Evolutionary conservation across 805 yeast species (phyloP).

Genomic region (Saccharomyces paradoxus): DNA sequence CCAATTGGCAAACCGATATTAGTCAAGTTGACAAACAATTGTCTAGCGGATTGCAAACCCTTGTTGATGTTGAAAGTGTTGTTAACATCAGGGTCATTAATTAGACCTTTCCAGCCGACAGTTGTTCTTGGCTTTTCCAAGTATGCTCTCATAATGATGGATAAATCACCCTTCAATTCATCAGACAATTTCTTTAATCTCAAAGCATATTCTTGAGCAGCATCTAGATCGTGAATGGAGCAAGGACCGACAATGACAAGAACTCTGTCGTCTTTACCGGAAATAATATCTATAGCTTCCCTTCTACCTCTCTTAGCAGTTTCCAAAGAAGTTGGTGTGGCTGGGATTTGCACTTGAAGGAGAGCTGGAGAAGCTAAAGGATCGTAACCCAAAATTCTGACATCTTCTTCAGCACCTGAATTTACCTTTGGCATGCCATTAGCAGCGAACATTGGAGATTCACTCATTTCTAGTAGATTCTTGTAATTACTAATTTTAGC

Average conservation of each 20-base stretch:
- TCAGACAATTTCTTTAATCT: slow-evolving; percentile 59
- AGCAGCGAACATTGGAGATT: slow-evolving; percentile 30
- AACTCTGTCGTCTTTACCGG: slow-evolving; percentile 72
- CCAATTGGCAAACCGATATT: slow-evolving; percentile 82
- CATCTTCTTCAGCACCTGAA: slow-evolving; percentile 61
- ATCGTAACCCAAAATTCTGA: slow-evolving; percentile 80
- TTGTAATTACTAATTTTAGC: not conserved
- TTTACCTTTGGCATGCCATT: slow-evolving; percentile 36
- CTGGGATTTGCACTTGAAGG: slow-evolving; percentile 76
- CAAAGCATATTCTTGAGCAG: slow-evolving; percentile 81
- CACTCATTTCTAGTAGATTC: slow-evolving; percentile 6
- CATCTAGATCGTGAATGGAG: slow-evolving; percentile 84
- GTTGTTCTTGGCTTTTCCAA: slow-evolving; percentile 98
- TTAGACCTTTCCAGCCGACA: slow-evolving; percentile 98
- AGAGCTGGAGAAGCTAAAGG: slow-evolving; percentile 91
- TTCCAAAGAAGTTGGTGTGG: slow-evolving; percentile 43
- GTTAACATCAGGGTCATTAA: slow-evolving; percentile 93
- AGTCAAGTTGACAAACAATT: slow-evolving; percentile 70
- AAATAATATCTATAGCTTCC: slow-evolving; percentile 66
- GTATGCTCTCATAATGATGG: slow-evolving; percentile 93
- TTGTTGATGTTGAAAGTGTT: slow-evolving; percentile 90
- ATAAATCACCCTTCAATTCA: slow-evolving; percentile 67
- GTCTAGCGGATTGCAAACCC: slow-evolving; percentile 82
- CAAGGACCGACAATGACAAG: slow-evolving; percentile 93
- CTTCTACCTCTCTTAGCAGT: slow-evolving; percentile 72